phyloP scores from a whole-genome alignment of 768 basidiomycete species.

The Collybiopsis confluens region DNA sequence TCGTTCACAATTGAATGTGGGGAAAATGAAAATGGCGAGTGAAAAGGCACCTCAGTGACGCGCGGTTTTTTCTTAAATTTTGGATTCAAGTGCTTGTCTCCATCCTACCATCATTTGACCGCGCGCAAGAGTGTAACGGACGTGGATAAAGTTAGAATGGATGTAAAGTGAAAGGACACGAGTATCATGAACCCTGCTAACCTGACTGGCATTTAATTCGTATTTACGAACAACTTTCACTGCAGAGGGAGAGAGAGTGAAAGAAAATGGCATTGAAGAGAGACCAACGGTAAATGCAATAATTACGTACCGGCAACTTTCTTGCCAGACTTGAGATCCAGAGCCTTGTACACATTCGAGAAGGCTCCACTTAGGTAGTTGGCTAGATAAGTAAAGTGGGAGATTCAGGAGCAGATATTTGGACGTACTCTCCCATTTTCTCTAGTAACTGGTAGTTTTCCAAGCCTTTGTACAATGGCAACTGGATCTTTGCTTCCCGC shows the following conservation, averaged over 20 bases:
- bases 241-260: no score
- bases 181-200: conserved; percentile 41
- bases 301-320: conserved; percentile 73
- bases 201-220: conserved; percentile 88
- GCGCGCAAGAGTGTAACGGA: conserved; percentile 16
- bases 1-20: conserved; percentile 14
- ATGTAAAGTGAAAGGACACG: conserved; percentile 16
- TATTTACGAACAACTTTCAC: conserved; percentile 95
- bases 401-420: conserved; percentile 11
- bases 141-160: conserved; percentile 11
- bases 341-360: conserved; percentile 81
- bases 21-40: conserved; percentile 16
- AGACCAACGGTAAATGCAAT: conserved; percentile 4
- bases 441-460: conserved; percentile 73
- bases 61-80: conserved; percentile 97
- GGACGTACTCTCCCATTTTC: conserved; percentile 91
- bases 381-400: conserved; percentile 14
- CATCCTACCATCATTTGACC: conserved; percentile 51
- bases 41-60: conserved; percentile 87
- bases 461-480: conserved; percentile 85
- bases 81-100: conserved; percentile 89
- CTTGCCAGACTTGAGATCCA: conserved; percentile 59
- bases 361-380: conserved; percentile 68
- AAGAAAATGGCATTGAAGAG: conserved; percentile 16
- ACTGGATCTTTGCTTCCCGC: conserved; percentile 62